Conservation (phyloP, 768 basidiomycete genomes). For the Termitomyces sp. region DNA sequence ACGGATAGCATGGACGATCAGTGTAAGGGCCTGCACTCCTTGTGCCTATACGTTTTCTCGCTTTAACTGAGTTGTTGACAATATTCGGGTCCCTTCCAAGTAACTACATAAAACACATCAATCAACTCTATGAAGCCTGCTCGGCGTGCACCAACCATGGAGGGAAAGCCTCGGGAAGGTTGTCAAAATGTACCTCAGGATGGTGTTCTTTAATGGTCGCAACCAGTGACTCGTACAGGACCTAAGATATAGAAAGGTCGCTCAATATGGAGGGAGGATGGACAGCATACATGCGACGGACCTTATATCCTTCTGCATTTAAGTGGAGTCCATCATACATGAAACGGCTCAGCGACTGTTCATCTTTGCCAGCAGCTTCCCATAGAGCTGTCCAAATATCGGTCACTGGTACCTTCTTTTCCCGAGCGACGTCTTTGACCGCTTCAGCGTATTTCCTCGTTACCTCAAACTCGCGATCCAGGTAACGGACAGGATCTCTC, state of each 20-base stretch:
- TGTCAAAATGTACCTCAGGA: slow-evolving; percentile 68
- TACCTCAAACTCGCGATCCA: slow-evolving; percentile 58
- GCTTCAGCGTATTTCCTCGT: slow-evolving; percentile 70
- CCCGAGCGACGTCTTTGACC: slow-evolving; percentile 53
- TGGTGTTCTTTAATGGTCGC: slow-evolving; percentile 49
- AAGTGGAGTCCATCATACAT: slow-evolving; percentile 80
- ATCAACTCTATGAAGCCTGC: background rate
- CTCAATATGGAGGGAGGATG: background rate
- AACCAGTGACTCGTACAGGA: slow-evolving; percentile 61
- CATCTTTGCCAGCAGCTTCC: slow-evolving; percentile 62
- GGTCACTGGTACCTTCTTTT: slow-evolving; percentile 52
- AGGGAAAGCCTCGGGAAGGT: slow-evolving; percentile 51
- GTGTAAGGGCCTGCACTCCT: background rate
- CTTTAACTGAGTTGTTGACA: background rate
- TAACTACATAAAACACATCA: background rate
- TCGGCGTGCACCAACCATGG: slow-evolving; percentile 31
- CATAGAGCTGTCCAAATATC: slow-evolving; percentile 77
- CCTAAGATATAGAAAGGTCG: slow-evolving; percentile 28
- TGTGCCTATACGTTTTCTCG: background rate
- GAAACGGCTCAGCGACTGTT: slow-evolving; percentile 44
- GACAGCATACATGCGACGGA: slow-evolving; percentile 27
- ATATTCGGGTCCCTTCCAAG: background rate
- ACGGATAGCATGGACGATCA: background rate
- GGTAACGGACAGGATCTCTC: slow-evolving; percentile 41
- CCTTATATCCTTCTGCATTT: slow-evolving; percentile 68